Base-by-base conservation (phyloP, 441 rosid genomes). In the Mallotus repandus region DNA sequence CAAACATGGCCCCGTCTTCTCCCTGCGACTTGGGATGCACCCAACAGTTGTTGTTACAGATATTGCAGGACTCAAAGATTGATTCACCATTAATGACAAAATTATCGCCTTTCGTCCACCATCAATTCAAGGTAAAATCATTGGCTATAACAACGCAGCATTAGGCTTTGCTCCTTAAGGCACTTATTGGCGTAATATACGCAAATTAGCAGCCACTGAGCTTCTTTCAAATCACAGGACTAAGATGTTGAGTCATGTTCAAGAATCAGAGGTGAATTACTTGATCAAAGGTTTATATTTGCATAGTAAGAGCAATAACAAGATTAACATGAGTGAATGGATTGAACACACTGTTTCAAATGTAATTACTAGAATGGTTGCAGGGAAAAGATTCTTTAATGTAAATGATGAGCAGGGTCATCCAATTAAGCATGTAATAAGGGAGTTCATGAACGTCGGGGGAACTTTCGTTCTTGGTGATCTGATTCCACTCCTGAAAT, bases 331-430 rank as follows among this genome's bases (percentile, higher is more conserved):
- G 41, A 35, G 41, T 5, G 41, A 35, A 35, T 35, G 41, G 41
- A 35, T 35, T 35, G 41, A 35, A 35, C 2, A 35, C 5, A 5
- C 5, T 35, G 41, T 35, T 35, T 35, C 41, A 35, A 35, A 3
- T 3, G 3, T 35, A 35, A 5, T 35, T 35, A 35, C 41, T 3
- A 35, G 4, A 35, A 35, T 35, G 41, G 41, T 35, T 35, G 41
- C 41, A 8, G 73, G 63, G 15, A 68, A 74, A 68, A 67, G 72
- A 60, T 74, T 66, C 19, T 57, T 74, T 65, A 9, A 38, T 4
- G 70, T 22, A n/a, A 21, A 56, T 41, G 70, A 53, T 15, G 55
- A 50, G 0, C 55, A 29, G 38, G 74, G 29, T 4, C 19, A 48
- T 6, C 22, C 48, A 4, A 50, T 71, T 5, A 66, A 43, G 10